Evolutionary conservation across 2,329 filamentous ascomycete genomes (phyloP).

Genomic region (Blastomyces parvus): DNA sequence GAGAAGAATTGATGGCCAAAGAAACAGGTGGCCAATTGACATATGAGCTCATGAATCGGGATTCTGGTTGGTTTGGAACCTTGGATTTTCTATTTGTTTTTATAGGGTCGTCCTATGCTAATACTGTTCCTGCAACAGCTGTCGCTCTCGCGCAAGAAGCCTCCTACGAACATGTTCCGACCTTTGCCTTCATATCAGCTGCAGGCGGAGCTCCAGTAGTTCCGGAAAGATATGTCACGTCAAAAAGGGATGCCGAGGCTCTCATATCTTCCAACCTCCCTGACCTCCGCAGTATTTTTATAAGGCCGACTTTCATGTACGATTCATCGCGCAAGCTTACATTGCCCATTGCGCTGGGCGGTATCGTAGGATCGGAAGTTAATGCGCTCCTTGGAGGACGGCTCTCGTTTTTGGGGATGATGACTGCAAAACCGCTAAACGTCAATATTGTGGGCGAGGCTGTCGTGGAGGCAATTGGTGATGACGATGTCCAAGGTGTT

Average conservation of each 20-base stretch:
- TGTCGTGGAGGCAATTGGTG: constrained; percentile 74
- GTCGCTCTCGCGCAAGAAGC: constrained; percentile 74
- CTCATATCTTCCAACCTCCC: constrained; percentile 65
- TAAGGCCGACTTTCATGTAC: constrained; percentile 82
- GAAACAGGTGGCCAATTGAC: constrained; percentile 70
- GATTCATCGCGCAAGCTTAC: constrained; percentile 74
- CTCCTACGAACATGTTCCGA: constrained; percentile 50
- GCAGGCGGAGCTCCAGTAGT: constrained; percentile 76
- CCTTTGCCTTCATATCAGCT: constrained; percentile 83
- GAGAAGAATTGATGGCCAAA: constrained; percentile 53
- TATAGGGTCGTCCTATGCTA: constrained; percentile 9
- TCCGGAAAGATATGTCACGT: constrained; percentile 75
- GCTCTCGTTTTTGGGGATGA: constrained; percentile 70
- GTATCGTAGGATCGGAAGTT: constrained; percentile 62
- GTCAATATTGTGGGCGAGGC: constrained; percentile 82
- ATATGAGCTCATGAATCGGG: constrained; percentile 96
- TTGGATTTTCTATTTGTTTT: not conserved
- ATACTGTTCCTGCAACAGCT: constrained; percentile 45
- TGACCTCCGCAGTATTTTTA: constrained; percentile 66
- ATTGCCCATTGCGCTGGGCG: constrained; percentile 70
- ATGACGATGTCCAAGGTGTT: constrained; percentile 61
- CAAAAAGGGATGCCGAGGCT: constrained; percentile 82
- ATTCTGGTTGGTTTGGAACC: constrained; percentile 44
- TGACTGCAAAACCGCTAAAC: constrained; percentile 75
- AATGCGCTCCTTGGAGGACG: constrained; percentile 69